These are phyloP conservation scores for Dendryphion nanum DNA, from an alignment of 2,329 filamentous ascomycete genomes.

Conservation along the genomic window DNA sequence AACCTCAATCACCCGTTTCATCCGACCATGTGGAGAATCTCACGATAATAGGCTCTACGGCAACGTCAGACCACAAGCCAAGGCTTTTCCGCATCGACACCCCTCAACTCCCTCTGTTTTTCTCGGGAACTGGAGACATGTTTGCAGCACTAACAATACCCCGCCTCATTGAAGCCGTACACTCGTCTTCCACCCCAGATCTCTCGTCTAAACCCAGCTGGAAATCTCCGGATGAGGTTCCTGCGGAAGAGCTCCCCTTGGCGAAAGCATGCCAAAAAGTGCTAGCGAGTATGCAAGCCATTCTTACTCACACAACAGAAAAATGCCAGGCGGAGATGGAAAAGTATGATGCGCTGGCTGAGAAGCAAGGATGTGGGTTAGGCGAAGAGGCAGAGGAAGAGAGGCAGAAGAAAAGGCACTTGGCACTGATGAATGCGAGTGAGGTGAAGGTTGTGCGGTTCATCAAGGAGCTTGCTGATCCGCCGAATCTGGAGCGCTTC, in stretches of 20 bases:
- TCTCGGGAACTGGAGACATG: conserved; percentile 97
- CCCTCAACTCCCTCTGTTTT: conserved; percentile 86
- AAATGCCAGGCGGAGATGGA: conserved; percentile 66
- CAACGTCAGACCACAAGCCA: conserved; percentile 61
- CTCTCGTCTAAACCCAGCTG: conserved; percentile 63
- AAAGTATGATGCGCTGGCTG: conserved; percentile 44
- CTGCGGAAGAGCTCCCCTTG: conserved; percentile 71
- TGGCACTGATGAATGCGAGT: conserved; percentile 77
- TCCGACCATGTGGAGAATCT: conserved; percentile 45
- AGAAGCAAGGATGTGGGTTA: conserved; percentile 45
- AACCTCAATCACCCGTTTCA: not conserved
- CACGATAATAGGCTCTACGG: conserved; percentile 75
- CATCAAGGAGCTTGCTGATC: conserved; percentile 64
- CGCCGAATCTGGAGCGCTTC: conserved; percentile 64
- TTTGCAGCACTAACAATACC: conserved; percentile 90
- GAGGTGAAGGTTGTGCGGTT: conserved; percentile 84
- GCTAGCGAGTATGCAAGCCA: conserved; percentile 86
- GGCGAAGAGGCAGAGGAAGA: conserved; percentile 45
- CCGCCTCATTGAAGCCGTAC: conserved; percentile 79
- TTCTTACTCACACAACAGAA: conserved; percentile 66
- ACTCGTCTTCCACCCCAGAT: conserved; percentile 38
- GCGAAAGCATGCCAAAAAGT: conserved; percentile 83
- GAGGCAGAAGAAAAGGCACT: conserved; percentile 59
- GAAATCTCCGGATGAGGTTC: conserved; percentile 72
- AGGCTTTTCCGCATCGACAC: conserved; percentile 89